Percentiles rank a stretch among this genome's conserved stretches.
phyloP scores from a whole-genome alignment of 192 early-diverging fungal species.

The Linnemannia zychae region DNA sequence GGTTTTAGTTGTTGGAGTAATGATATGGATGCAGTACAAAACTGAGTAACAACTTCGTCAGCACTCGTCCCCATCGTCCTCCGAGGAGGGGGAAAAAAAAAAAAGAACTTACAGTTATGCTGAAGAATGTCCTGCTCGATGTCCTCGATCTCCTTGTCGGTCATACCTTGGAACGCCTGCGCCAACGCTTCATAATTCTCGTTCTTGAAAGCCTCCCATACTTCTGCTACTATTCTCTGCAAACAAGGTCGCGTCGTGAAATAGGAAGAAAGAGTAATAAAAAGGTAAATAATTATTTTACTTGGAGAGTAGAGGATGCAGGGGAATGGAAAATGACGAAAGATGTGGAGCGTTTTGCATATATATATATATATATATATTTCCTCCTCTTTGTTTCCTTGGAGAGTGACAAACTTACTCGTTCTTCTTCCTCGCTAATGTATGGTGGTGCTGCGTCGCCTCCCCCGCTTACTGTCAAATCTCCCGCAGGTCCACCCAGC shows the following conservation, averaged over 20 bases:
- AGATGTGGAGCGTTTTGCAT: neutral
- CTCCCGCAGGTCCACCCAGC: neutral
- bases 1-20: too few species aligned
- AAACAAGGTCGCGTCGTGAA: neutral
- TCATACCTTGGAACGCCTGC: conserved; percentile 29
- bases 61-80: neutral
- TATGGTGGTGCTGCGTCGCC: neutral
- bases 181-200: conserved; percentile 36
- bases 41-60: too few species aligned
- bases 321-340: neutral
- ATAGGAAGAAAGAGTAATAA: neutral
- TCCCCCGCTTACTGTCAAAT: neutral
- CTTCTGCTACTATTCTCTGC: conserved; percentile 42
- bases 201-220: conserved; percentile 45
- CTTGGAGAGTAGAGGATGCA: neutral
- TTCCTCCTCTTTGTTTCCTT: neutral
- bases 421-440: conserved; percentile 30
- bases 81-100: neutral
- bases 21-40: too few species aligned
- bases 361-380: neutral
- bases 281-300: neutral
- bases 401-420: conserved; percentile 23
- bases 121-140: conserved; percentile 47
- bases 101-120: conserved; percentile 21
- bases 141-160: conserved; percentile 40